Evolutionary conservation across 257 asterid species (phyloP).

Genomic region (Solanum habrochaites): DNA sequence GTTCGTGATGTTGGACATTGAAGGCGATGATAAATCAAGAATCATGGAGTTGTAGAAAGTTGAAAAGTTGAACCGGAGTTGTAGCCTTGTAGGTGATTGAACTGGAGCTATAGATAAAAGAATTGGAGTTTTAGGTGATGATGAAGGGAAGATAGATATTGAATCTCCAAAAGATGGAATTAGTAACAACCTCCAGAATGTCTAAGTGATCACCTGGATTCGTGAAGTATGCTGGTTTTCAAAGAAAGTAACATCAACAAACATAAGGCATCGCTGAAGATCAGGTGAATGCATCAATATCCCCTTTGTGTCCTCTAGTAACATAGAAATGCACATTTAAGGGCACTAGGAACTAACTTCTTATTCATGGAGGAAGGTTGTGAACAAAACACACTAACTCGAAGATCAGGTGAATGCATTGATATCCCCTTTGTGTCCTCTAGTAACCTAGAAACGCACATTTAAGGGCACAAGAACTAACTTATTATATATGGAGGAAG

Average conservation of each 20-base stretch:
- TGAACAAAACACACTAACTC: no score
- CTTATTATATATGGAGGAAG: background rate
- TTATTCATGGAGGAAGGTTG: no score
- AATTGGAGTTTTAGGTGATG: background rate
- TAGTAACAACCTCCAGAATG: background rate
- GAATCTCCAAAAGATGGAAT: background rate
- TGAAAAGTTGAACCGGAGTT: background rate
- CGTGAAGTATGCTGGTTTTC: background rate
- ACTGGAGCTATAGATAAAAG: background rate
- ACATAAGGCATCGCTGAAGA: background rate
- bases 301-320: no score
- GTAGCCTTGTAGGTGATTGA: background rate
- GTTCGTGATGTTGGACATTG: background rate
- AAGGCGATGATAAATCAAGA: background rate
- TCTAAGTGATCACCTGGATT: background rate
- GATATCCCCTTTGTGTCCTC: background rate
- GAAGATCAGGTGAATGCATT: background rate
- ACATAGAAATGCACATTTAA: no score
- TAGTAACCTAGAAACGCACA: background rate
- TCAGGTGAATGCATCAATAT: no score
- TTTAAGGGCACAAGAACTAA: background rate
- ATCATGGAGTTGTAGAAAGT: background rate
- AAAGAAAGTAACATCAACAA: background rate
- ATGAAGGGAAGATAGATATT: background rate
- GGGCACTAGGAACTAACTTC: no score